Base-by-base conservation (phyloP, 2,329 filamentous ascomycete species). In the Ceratocystis huliohia region DNA sequence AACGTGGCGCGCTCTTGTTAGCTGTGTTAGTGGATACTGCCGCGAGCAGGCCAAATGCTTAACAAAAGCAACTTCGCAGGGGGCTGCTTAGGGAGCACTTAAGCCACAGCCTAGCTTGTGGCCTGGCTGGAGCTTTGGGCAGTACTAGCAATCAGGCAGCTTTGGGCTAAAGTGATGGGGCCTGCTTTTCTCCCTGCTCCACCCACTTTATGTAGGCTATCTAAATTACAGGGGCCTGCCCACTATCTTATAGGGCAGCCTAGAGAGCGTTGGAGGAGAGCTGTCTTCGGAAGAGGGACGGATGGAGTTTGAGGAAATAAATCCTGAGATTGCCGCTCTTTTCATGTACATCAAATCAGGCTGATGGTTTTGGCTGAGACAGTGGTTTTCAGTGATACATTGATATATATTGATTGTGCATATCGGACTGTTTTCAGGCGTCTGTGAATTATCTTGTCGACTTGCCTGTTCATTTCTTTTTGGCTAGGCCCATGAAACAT, bases 81-180 rank as follows among this genome's bases (percentile, higher is more conserved):
- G 10, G 48, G 48, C 48, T 28, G 48, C 10, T 28, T 15, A 53
- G 48, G 48, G 48, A 53, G 2, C 20, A 53, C 8, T 53, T 13
- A 3, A 10, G 22, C 48, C 48, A 22, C 46, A n/a, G 45, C 45
- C n/a, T 20, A 20, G 15, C 45, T 20, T 17, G n/a, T 48, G n/a
- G 46, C 7, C 20, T 53, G 22, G 48, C 22, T 53, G 56, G 56
- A 59, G 56, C 28, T 59, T 37, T 59, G 56, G 56, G 28, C 56
- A 59, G 56, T 59, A 15, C 33, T 13, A 37, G 28, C 56, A 59
- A 59, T 59, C 56, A 59, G 56, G 56, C 56, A 59, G 56, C 56
- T 59, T 59, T 59, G 56, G 28, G 56, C 56, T 59, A 59, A 59
- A 59, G 56, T 59, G 56, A 6, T 59, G 56, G 48, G 48, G 20